Evolutionary conservation across 768 basidiomycete genomes (phyloP), one percentile per base, ranked within the genome.

Genomic region (Lactarius psammicola): DNA sequence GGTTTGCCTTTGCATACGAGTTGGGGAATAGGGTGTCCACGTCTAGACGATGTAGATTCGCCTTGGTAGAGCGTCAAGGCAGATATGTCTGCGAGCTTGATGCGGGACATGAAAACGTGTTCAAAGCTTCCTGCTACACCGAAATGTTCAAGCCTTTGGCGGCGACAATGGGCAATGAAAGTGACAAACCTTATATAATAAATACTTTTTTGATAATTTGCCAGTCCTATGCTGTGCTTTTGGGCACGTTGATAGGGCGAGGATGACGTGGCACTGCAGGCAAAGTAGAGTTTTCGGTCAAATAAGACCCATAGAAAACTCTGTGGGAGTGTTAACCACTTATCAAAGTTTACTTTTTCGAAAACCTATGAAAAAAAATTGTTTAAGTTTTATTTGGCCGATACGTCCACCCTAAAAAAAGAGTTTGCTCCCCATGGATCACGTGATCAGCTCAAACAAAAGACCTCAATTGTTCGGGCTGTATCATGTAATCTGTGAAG

Each of bases 61-160:
- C 83, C 85, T 56, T 87, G 82, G 78, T 92, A 90, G 75, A 96
- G 90, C 1, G 88, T 93, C 66, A 97, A 78, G 20, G 93, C 80
- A 9, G 82, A 80, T 64, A 97, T 90, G 64, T 80, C 82, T 1
- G 85, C 83, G 46, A 97, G 85, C 59, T 87, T 82, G 63, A 92
- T 77, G 59, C 87, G 87, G 70, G 89, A 86, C 83, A 90, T 90
- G n/a, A 31, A 38, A 30, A 34, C 36, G 34, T 56, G 17, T 30
- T 56, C 6, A 30, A 17, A n/a, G 51, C 10, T n/a, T 36, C 33
- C 23, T 20, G 26, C 20, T 36, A 38, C 38, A 40, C 65, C 2
- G 11, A 31, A 46, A 46, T 46, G 54, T 36, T 44, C 11, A 34
- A n/a, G 42, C 11, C n/a, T 56, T 20, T 7, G 4, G 46, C 23